phyloP scores from a whole-genome alignment of 345 rosid species.

The Mallotus nudiflorus region DNA sequence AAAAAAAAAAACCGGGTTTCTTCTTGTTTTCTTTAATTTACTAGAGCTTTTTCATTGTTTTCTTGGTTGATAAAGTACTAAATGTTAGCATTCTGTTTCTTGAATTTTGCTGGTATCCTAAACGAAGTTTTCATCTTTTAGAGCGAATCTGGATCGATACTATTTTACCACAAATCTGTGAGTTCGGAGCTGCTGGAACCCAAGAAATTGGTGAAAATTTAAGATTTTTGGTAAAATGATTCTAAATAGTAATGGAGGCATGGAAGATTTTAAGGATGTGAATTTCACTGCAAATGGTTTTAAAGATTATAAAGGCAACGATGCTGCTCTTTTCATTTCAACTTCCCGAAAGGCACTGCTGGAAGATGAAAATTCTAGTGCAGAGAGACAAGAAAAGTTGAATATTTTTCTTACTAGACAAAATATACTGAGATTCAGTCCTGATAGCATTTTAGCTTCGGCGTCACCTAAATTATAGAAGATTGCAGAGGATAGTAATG shows the following conservation, averaged over 20 bases:
- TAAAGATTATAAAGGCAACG: conserved; percentile 7
- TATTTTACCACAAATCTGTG: too few relatives aligned
- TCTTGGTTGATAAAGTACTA: neutral
- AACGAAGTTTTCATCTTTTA: neutral
- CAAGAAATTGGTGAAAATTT: too few relatives aligned
- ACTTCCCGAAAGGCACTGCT: conserved; percentile 37
- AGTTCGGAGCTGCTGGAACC: too few relatives aligned
- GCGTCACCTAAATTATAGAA: conserved; percentile 36
- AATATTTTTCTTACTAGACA: conserved; percentile 18
- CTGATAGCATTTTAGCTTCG: conserved; percentile 21
- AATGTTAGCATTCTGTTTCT: neutral
- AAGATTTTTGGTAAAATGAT: conserved; percentile 20
- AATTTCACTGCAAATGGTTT: conserved; percentile 18
- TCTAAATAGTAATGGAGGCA: conserved; percentile 2
- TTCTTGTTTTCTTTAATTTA: neutral
- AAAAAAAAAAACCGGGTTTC: too few relatives aligned
- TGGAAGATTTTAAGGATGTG: conserved; percentile 19
- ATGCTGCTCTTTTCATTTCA: conserved; percentile 28
- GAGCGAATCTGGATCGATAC: too few relatives aligned
- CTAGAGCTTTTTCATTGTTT: neutral
- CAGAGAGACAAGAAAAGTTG: conserved; percentile 12
- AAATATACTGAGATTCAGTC: conserved; percentile 19
- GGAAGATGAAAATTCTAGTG: conserved; percentile 7
- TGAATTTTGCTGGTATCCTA: neutral
- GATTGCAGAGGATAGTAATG: conserved; percentile 32